Base-by-base conservation (phyloP, 345 rosid species). In the Salix arbutifolia region DNA sequence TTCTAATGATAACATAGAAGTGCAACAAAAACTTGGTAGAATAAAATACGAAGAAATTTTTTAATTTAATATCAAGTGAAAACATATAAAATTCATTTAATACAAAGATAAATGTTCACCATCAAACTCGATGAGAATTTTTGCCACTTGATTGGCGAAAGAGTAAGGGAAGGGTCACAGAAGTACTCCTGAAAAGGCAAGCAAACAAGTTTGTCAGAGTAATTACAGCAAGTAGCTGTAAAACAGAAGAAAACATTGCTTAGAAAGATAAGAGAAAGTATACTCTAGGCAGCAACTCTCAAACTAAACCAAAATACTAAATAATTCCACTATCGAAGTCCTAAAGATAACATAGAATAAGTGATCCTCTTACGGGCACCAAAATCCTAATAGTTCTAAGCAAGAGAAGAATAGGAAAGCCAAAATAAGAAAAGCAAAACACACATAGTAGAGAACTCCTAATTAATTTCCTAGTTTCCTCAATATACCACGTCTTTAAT, bases 91-190 rank as follows among this genome's bases (percentile, higher is more conserved):
- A 33, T 5, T 69, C 50, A 14, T 38, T 23, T 21, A 42, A 42
- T 42, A 42, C 46, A 71, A 40, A 46, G 79, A 46, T 12, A 64
- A 77, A 67, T 37, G 48, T 75, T 76, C 88, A 96, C 99, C 96
- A 70, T 85, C 86, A 96, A 87, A 85, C 86, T 92, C 37, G 97
- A 85, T 72, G 90, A 82, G 82, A 92, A 93, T 74, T 89, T 96
- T 90, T 93, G 98, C 99, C 99, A 96, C 87, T 92, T 96, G 69
- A 86, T 70, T 80, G 91, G 85, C 71, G 97, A 84, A 69, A 83
- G 78, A 60, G 90, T 78, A 74, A 90, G 87, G 68, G 97, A 89
- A 78, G 99, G 99, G 84, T 93, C 91, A 79, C 97, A 93, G 80
- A 93, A 96, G 82, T 86, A 79, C 75, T 93, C 99, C 99, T 96